Evolutionary conservation across 139 green algal species (phyloP).

Genomic region (Parachlorella kessleri): DNA sequence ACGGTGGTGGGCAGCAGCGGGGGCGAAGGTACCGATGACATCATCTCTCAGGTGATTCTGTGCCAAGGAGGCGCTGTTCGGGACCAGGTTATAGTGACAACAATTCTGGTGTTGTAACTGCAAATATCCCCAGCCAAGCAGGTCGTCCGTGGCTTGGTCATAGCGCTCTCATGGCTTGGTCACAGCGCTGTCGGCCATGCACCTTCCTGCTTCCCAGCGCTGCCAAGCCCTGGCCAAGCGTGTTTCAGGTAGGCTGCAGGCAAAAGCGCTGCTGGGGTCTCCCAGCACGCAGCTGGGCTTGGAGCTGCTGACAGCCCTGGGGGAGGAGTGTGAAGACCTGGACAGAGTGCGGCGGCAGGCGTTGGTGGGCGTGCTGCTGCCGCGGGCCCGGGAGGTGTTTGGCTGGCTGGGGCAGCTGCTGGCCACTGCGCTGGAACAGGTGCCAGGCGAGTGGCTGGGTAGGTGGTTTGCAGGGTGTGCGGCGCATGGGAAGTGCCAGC

Average conservation of each 20-base stretch:
- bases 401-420: slow-evolving; percentile 21
- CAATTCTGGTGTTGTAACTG: too few relatives aligned
- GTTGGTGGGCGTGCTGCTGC: slow-evolving; percentile 26
- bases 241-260: background rate
- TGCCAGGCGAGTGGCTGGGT: background rate
- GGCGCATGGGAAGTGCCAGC: background rate
- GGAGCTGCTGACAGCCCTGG: slow-evolving; percentile 42
- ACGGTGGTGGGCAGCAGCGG: slow-evolving; percentile 6
- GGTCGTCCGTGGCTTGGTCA: too few relatives aligned
- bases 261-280: slow-evolving; percentile 8
- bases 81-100: too few relatives aligned
- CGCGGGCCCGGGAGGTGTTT: slow-evolving; percentile 11
- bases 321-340: slow-evolving; percentile 46
- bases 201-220: too few relatives aligned
- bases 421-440: background rate
- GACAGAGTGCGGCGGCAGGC: slow-evolving; percentile 23
- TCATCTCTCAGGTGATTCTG: slow-evolving; percentile 22
- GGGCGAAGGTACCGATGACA: slow-evolving; percentile 3
- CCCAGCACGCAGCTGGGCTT: slow-evolving; percentile 12
- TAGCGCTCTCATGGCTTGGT: too few relatives aligned
- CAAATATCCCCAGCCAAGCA: too few relatives aligned
- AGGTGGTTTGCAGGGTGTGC: background rate
- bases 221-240: too few relatives aligned
- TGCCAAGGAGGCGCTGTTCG: too few relatives aligned
- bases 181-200: too few relatives aligned